Conservation (phyloP, 2,329 filamentous ascomycete genomes). For the Beauveria pseudobassiana region DNA sequence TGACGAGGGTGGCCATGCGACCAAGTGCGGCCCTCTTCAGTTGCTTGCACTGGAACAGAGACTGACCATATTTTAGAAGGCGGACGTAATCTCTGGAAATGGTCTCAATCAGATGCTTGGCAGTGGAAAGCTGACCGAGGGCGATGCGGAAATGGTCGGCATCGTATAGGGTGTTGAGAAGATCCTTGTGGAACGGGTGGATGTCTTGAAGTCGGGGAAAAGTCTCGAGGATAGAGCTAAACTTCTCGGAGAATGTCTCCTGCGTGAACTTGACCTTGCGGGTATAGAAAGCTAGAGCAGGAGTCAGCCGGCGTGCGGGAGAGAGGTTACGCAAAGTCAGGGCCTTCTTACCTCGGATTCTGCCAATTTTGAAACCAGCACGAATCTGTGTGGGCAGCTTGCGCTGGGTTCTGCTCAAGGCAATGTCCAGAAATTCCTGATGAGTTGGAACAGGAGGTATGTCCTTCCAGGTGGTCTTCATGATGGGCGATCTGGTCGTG, state of each 20-base stretch:
- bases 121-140: conserved; percentile 89
- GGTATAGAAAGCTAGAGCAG: conserved; percentile 73
- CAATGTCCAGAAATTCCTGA: conserved; percentile 96
- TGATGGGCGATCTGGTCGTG: conserved; percentile 29
- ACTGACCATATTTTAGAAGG: conserved; percentile 86
- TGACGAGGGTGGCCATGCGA: conserved; percentile 96
- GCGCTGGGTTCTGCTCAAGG: conserved; percentile 86
- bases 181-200: conserved; percentile 79
- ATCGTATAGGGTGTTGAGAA: conserved; percentile 95
- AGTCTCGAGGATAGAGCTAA: conserved; percentile 81
- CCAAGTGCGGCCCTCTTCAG: conserved; percentile 92
- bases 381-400: conserved; percentile 92
- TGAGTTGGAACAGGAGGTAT: conserved; percentile 84
- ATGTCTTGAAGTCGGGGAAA: conserved; percentile 92
- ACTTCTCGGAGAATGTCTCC: conserved; percentile 94
- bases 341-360: conserved; percentile 58
- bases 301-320: conserved; percentile 7
- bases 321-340: background rate
- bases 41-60: conserved; percentile 97
- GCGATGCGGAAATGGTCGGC: conserved; percentile 97
- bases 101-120: conserved; percentile 93
- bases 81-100: conserved; percentile 95
- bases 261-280: conserved; percentile 97
- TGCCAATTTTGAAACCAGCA: conserved; percentile 86
- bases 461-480: conserved; percentile 63